Evolutionary conservation across 352 stramenopile species (phyloP).

Genomic region (Phytophthora tentaculata): DNA sequence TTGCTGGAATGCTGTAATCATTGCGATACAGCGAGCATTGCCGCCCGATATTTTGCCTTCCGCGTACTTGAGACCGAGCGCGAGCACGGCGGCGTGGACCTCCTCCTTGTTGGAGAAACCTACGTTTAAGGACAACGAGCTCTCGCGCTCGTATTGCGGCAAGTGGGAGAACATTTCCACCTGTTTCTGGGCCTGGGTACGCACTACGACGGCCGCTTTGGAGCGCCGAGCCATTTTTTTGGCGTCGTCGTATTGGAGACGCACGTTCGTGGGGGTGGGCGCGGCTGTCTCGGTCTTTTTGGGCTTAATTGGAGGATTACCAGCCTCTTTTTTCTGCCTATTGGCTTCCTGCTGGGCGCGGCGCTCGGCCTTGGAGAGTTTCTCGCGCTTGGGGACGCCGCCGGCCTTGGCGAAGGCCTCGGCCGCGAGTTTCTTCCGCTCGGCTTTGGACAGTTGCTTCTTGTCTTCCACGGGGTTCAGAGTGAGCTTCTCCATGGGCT

Average conservation of each 20-base stretch:
- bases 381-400: slow-evolving; percentile 65
- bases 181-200: slow-evolving; percentile 82
- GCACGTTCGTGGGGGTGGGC: slow-evolving; percentile 49
- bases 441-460: slow-evolving; percentile 66
- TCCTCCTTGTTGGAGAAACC: slow-evolving; percentile 79
- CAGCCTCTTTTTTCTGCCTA: slow-evolving; percentile 72
- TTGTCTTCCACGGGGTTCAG: slow-evolving; percentile 35
- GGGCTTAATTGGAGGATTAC: slow-evolving; percentile 20
- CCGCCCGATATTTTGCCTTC: slow-evolving; percentile 89
- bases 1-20: slow-evolving; percentile 93
- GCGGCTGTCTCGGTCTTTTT: slow-evolving; percentile 49
- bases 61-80: slow-evolving; percentile 93
- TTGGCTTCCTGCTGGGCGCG: slow-evolving; percentile 92
- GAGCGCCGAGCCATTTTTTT: slow-evolving; percentile 80
- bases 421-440: slow-evolving; percentile 76
- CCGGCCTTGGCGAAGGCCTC: slow-evolving; percentile 67
- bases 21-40: slow-evolving; percentile 93
- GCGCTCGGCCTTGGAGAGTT: slow-evolving; percentile 93
- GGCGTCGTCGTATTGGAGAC: slow-evolving; percentile 81
- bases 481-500: slow-evolving; percentile 61
- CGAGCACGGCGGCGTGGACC: slow-evolving; percentile 91
- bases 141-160: slow-evolving; percentile 86
- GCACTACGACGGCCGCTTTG: slow-evolving; percentile 73
- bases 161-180: slow-evolving; percentile 86
- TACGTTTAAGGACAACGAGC: slow-evolving; percentile 73